Conservation (phyloP, 2,329 filamentous ascomycete genomes). For the Teratosphaeria destructans region DNA sequence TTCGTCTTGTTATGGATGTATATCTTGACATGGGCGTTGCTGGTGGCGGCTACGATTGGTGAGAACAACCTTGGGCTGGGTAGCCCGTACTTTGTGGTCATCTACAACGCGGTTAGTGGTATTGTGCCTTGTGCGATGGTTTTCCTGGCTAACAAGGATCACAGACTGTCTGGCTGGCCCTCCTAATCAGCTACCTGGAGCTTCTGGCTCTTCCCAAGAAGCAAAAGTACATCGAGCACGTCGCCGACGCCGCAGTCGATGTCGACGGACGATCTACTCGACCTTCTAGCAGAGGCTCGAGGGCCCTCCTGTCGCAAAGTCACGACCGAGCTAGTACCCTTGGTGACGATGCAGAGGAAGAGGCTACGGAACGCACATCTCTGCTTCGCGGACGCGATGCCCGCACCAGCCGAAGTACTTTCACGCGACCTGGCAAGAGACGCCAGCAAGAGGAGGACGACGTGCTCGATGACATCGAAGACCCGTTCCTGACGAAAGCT, state of each 20-base stretch:
- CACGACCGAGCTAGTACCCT: constrained; percentile 5
- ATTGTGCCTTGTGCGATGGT: not conserved
- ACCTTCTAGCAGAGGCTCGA: constrained; percentile 18
- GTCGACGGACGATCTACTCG: constrained; percentile 12
- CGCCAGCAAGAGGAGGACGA: constrained; percentile 29
- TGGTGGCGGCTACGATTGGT: constrained; percentile 64
- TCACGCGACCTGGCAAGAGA: constrained; percentile 41
- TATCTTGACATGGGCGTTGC: constrained; percentile 57
- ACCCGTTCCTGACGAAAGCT: constrained; percentile 23
- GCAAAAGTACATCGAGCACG: constrained; percentile 53
- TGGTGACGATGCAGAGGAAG: constrained; percentile 27
- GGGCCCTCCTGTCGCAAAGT: constrained; percentile 12
- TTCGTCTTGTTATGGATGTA: constrained; percentile 83
- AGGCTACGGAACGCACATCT: constrained; percentile 46
- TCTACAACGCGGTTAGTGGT: constrained; percentile 53
- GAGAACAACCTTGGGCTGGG: constrained; percentile 63
- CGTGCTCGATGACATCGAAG: constrained; percentile 17
- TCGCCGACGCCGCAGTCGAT: constrained; percentile 19
- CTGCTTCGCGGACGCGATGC: constrained; percentile 40
- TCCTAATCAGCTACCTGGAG: constrained; percentile 68
- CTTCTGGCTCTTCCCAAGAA: constrained; percentile 64
- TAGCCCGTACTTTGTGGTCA: constrained; percentile 69
- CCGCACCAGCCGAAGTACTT: constrained; percentile 34
- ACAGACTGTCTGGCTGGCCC: constrained; percentile 52
- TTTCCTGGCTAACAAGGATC: not conserved